Conservation (phyloP, 768 basidiomycete genomes). For the Hygrocybe coccinea region DNA sequence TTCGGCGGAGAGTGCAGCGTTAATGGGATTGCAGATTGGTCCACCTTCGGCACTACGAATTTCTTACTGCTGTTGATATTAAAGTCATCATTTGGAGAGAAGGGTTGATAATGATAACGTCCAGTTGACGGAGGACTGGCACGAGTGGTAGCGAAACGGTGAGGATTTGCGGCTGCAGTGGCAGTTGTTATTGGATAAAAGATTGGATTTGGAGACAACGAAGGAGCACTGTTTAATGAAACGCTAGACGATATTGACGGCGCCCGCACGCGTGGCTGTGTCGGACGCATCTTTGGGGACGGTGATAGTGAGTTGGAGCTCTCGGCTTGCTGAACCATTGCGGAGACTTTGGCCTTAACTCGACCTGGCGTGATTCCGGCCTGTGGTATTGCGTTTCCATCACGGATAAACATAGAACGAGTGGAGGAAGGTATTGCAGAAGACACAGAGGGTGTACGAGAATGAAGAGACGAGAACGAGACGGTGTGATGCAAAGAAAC, state of each 20-base stretch:
- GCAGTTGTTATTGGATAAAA: slow-evolving; percentile 58
- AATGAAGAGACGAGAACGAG: slow-evolving; percentile 36
- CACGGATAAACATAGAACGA: slow-evolving; percentile 5
- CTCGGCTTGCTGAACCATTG: slow-evolving; percentile 36
- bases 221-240: slow-evolving; percentile 5
- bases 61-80: slow-evolving; percentile 6
- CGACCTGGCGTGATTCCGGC: slow-evolving; percentile 22
- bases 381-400: slow-evolving; percentile 20
- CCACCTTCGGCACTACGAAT: slow-evolving; percentile 33
- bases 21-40: slow-evolving; percentile 54
- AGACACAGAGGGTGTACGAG: slow-evolving; percentile 17
- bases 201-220: slow-evolving; percentile 18
- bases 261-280: slow-evolving; percentile 30
- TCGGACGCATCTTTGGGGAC: slow-evolving; percentile 24
- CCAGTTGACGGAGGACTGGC: slow-evolving; percentile 26
- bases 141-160: slow-evolving; percentile 44
- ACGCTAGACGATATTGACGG: slow-evolving; percentile 35
- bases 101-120: slow-evolving; percentile 31
- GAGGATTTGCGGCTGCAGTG: slow-evolving; percentile 52
- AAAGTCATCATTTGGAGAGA: slow-evolving; percentile 17
- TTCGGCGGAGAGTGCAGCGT: slow-evolving; percentile 67
- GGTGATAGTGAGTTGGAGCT: slow-evolving; percentile 17
- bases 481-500: slow-evolving; percentile 35
- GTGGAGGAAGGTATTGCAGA: no score
- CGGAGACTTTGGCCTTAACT: slow-evolving; percentile 62